A percentile compares a stretch with the other conserved stretches of the same genome.
Evolutionary conservation across 164 flowering plant genomes (phyloP).

Genomic region (Aristolochia californica): DNA sequence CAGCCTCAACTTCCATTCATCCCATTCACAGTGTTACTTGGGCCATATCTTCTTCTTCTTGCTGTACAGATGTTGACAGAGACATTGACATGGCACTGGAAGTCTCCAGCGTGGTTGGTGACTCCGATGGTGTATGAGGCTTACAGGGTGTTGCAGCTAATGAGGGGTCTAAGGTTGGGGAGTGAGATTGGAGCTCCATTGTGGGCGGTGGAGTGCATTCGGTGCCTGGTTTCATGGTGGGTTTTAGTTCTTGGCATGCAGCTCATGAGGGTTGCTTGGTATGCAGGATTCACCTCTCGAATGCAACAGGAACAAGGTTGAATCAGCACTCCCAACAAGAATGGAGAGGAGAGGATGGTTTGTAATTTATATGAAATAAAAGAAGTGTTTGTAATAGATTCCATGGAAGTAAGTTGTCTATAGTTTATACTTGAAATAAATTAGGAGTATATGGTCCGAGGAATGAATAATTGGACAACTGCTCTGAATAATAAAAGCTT

Average conservation of each 20-base stretch:
- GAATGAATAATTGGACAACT: no score
- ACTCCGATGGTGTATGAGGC: slow-evolving; percentile 83
- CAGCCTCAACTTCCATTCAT: slow-evolving; percentile 55
- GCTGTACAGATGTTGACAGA: slow-evolving; percentile 75
- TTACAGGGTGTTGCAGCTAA: slow-evolving; percentile 72
- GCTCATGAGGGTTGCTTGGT: slow-evolving; percentile 98
- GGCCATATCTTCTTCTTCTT: slow-evolving; percentile 76
- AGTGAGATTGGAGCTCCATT: slow-evolving; percentile 62
- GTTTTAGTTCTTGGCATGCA: slow-evolving; percentile 79
- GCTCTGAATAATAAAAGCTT: no score
- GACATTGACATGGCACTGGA: slow-evolving; percentile 87
- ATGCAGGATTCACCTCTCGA: slow-evolving; percentile 60
- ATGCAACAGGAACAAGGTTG: slow-evolving; percentile 9
- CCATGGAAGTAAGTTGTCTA: no score
- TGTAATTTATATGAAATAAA: no score
- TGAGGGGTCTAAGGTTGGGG: slow-evolving; percentile 80
- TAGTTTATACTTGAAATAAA: no score
- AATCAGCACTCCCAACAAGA: not conserved
- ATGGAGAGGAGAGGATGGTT: not conserved
- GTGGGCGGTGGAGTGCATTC: slow-evolving; percentile 59
- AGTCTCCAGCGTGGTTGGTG: slow-evolving; percentile 86
- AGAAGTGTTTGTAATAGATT: no score
- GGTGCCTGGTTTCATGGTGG: slow-evolving; percentile 90
- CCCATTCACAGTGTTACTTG: slow-evolving; percentile 49
- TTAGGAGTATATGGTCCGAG: no score